Percentiles rank a stretch among this genome's conserved stretches.
These are phyloP conservation scores for Cryptococcus depauperatus DNA, from an alignment of 1,284 basidiomycete genomes.

Conservation along the genomic window DNA sequence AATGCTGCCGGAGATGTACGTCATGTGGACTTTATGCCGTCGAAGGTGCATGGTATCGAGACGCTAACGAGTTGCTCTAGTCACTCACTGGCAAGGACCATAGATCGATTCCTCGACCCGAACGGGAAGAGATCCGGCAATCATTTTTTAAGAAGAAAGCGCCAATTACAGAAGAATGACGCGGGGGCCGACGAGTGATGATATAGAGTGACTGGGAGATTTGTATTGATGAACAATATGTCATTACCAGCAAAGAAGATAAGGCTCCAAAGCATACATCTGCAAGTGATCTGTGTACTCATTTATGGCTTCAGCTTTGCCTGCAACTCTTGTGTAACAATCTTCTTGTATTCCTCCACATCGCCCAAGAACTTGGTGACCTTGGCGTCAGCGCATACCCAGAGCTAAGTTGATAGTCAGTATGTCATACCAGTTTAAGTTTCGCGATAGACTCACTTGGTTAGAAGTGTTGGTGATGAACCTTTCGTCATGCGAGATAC, in stretches of 20 bases:
- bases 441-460: slow-evolving; percentile 22
- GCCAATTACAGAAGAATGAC: too few relatives aligned
- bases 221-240: too few relatives aligned
- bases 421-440: not conserved
- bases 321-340: slow-evolving; percentile 28
- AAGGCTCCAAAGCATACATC: too few relatives aligned
- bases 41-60: not conserved
- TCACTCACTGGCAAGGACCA: slow-evolving; percentile 37
- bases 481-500: slow-evolving; percentile 84
- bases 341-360: slow-evolving; percentile 82
- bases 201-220: too few relatives aligned
- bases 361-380: slow-evolving; percentile 82
- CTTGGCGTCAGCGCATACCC: slow-evolving; percentile 75
- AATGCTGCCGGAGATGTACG: slow-evolving; percentile 62
- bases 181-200: too few relatives aligned
- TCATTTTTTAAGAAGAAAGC: slow-evolving; percentile 48
- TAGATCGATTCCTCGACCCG: slow-evolving; percentile 39
- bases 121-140: slow-evolving; percentile 46
- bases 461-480: slow-evolving; percentile 66
- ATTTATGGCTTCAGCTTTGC: slow-evolving; percentile 16
- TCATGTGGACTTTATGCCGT: not conserved
- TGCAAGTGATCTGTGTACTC: too few relatives aligned
- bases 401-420: slow-evolving; percentile 37
- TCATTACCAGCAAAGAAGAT: too few relatives aligned
- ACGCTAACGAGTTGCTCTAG: slow-evolving; percentile 7